A percentile compares a stretch with the other conserved stretches of the same genome.
phyloP scores from a whole-genome alignment of 192 early-diverging fungal genomes.

The Coemansia sp. region DNA sequence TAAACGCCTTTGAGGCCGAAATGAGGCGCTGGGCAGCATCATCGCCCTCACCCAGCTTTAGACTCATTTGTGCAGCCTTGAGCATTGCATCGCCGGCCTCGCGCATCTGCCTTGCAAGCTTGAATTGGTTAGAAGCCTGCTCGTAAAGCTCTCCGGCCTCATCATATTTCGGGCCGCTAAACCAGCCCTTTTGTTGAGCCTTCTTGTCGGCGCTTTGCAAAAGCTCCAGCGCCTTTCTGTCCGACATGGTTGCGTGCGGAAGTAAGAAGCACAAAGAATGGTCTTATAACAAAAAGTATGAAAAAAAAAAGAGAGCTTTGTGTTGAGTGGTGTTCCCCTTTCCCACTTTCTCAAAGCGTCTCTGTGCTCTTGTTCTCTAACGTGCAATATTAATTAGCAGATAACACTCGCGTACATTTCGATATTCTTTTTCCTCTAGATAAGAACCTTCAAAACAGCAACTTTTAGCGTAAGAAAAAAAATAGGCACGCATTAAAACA shows the following conservation, averaged over 20 bases:
- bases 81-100: conserved; percentile 93
- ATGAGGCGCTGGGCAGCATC: conserved; percentile 84
- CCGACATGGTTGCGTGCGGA: conserved; percentile 22
- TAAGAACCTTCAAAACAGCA: too few species aligned
- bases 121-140: conserved; percentile 91
- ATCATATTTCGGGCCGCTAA: conserved; percentile 82
- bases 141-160: conserved; percentile 92
- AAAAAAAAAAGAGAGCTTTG: too few species aligned
- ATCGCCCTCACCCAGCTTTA: conserved; percentile 74
- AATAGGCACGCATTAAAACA: too few species aligned
- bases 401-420: too few species aligned
- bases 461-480: too few species aligned
- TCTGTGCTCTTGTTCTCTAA: background rate
- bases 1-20: conserved; percentile 87
- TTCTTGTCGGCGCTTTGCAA: conserved; percentile 72
- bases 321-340: too few species aligned
- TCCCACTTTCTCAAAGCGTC: too few species aligned
- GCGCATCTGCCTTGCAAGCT: conserved; percentile 84
- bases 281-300: background rate
- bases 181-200: conserved; percentile 64
- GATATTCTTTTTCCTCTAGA: too few species aligned
- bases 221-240: conserved; percentile 45
- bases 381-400: background rate
- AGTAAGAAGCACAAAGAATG: background rate
- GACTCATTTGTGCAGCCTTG: conserved; percentile 76